Conservation (phyloP, 805 yeast genomes). For the Debaryomyces hansenii region DNA sequence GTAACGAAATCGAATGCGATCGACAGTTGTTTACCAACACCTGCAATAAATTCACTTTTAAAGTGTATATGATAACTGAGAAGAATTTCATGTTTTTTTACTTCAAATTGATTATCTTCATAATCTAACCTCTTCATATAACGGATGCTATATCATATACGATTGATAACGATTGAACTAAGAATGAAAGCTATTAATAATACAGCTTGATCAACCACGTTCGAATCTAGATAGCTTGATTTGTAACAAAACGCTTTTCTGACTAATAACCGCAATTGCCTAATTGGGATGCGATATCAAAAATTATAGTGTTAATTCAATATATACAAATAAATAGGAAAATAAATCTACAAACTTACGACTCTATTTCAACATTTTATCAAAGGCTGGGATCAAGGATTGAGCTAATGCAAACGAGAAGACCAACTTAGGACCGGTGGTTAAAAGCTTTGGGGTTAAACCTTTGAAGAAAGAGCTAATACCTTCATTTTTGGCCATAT, state of each 20-base stretch:
- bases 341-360: not conserved
- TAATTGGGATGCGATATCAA: not conserved
- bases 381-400: conserved; percentile 94
- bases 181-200: no score
- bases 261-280: conserved; percentile 1
- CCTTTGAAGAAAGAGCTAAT: conserved; percentile 91
- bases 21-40: conserved; percentile 34
- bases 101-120: not conserved
- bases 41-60: conserved; percentile 38
- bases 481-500: conserved; percentile 92
- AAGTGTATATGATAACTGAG: conserved; percentile 30
- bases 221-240: not conserved
- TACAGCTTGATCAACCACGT: no score
- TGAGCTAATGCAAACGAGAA: conserved; percentile 98
- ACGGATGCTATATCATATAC: no score
- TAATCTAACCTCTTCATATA: not conserved
- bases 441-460: conserved; percentile 90
- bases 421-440: conserved; percentile 97
- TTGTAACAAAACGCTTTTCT: not conserved
- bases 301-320: not conserved
- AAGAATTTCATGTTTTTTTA: conserved; percentile 29
- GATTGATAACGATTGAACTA: no score
- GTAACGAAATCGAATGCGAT: conserved; percentile 29
- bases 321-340: conserved; percentile 1
- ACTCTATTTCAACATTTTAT: conserved; percentile 52